These are phyloP conservation scores for Huntiella moniliformis DNA, from an alignment of 2,329 filamentous ascomycete genomes.

Conservation along the genomic window DNA sequence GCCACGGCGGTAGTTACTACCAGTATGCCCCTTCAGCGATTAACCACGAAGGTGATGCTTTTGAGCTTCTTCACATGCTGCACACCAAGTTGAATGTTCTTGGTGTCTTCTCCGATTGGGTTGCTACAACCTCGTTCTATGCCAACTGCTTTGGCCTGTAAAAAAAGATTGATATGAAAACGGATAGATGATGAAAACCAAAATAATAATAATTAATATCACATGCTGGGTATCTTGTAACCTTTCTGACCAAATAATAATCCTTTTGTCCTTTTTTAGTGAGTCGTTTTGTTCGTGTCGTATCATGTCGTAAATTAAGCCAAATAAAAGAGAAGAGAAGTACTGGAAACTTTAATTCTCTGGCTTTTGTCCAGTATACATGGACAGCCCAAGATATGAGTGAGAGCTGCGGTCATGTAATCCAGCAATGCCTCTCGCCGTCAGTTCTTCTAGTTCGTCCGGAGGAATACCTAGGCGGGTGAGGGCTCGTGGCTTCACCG, in stretches of 20 bases:
- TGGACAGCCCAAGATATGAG: conserved; percentile 25
- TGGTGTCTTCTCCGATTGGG: conserved; percentile 52
- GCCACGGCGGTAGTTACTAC: conserved; percentile 35
- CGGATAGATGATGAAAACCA: not conserved
- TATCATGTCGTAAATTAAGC: not conserved
- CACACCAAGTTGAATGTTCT: conserved; percentile 39
- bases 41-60: conserved; percentile 47
- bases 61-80: conserved; percentile 45
- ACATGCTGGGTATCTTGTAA: not conserved
- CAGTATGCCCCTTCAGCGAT: conserved; percentile 33
- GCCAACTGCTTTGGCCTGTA: conserved; percentile 44
- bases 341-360: not conserved
- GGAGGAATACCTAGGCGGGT: conserved; percentile 20
- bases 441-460: conserved; percentile 12
- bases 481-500: conserved; percentile 24
- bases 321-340: not conserved
- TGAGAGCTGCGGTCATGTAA: conserved; percentile 21
- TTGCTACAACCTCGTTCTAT: conserved; percentile 49
- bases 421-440: conserved; percentile 19
- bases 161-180: not conserved
- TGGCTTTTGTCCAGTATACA: conserved; percentile 26
- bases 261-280: not conserved
- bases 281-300: not conserved
- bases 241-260: not conserved
- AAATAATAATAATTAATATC: not conserved